Evolutionary conservation across 2,329 filamentous ascomycete species (phyloP), one percentile per base, ranked within the genome.

Genomic region (Calonectria pseudoreteaudii): DNA sequence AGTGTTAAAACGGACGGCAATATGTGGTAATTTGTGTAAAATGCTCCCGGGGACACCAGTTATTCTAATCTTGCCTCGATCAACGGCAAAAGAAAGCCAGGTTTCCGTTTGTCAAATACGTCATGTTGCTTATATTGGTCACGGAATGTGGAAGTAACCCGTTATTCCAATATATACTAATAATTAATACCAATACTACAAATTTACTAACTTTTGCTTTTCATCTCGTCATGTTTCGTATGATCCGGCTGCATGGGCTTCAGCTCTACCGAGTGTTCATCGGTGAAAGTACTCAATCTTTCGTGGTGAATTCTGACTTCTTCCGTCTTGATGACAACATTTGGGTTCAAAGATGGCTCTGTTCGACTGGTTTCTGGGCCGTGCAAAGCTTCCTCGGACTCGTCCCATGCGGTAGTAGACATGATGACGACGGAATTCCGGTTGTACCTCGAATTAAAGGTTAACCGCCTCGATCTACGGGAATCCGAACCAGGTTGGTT

Each of bases 341-440:
- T 71, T 1, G 66, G 58, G n/a, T 38, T 70, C 16, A 74, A 66
- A 0, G 77, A 75, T 6, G 66, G 36, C 38, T 75, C 76, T 4
- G 47, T 31, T 20, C 47, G 20, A n/a, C 47, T 60, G 47, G 65
- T 74, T 9, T 79, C 77, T 0, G 71, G 41, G 10, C 82, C 77
- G 34, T 81, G 80, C 0, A 84, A 75, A 4, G 78, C 81, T 68
- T 84, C 83, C 66, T 83, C 80, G 0, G 83, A 84, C 26, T 83
- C 82, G 28, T 83, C 77, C 81, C 81, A 83, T 0, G 78, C 80
- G 0, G 75, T 58, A 5, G 72, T 80, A 6, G 83, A 83, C 82
- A 83, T 82, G 50, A 83, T 82, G 16, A 82, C 74, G 2, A 82
- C 79, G 0, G 81, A 82, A 34, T 81, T 84, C 10, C 79, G 78